Base-by-base conservation (phyloP, 2,329 filamentous ascomycete genomes). In the Helminthosporium solani region DNA sequence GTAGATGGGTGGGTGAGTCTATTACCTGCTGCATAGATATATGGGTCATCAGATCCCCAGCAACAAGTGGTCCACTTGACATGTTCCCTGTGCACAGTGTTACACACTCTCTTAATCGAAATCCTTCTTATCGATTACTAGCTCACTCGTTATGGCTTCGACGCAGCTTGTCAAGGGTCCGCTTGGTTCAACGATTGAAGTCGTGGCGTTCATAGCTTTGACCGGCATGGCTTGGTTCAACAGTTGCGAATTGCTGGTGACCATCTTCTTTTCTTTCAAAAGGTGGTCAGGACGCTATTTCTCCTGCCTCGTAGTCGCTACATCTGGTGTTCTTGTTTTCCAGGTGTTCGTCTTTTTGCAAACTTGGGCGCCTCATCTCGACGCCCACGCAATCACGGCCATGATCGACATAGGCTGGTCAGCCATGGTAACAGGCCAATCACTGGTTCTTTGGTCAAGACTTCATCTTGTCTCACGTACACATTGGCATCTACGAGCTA, bases 391-490 rank as follows among this genome's bases (percentile, higher is more conserved):
- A 9, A 23, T 44, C 2, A 71, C 71, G 40, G 44, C 72, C 25
- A 50, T 71, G 39, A 70, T 72, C 39, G 68, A 67, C 50, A 47
- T 82, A 47, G 79, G 78, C 8, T 77, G 80, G 75, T 76, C 76
- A 58, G 54, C 65, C 2, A 81, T 83, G 78, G 78, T 83, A 0
- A 81, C 79, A 0, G 81, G 80, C 0, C 78, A 82, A 56, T 74
- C 75, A 0, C 47, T 83, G 12, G 80, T 84, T 1, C 66, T 84
- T 1, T 84, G 79, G 65, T 83, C 79, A 1, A 72, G 81, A 6
- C 70, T 84, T 0, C 79, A 83, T 54, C 68, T 84, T 1, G 72
- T 84, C 6, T 60, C 81, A 11, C 72, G 72, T 4, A 75, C 79
- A 39, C 65, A 71, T 11, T 58, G 60, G 3, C 63, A 75, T 3